These are phyloP conservation scores for Saturnispora hagleri DNA, from an alignment of 805 yeast species.

Conservation along the genomic window DNA sequence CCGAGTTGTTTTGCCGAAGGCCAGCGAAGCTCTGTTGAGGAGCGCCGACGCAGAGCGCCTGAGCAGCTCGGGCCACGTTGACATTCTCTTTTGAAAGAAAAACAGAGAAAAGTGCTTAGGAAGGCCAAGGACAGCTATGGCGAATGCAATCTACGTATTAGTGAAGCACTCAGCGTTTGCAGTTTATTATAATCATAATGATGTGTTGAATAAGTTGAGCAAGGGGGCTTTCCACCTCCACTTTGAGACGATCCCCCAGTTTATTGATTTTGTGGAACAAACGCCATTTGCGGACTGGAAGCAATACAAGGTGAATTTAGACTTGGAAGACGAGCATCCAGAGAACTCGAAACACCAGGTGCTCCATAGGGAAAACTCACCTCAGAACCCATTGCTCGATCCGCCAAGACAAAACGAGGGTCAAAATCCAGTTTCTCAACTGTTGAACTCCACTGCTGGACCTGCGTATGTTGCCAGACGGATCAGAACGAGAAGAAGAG, in stretches of 20 bases:
- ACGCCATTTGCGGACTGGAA: constrained; percentile 6
- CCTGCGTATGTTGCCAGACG: constrained; percentile 8
- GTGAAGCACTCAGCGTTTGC: constrained; percentile 4
- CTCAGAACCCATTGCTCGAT: constrained; percentile 6
- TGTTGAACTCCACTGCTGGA: constrained; percentile 4
- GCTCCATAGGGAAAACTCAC: constrained; percentile 6
- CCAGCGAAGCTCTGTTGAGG: constrained; percentile 2
- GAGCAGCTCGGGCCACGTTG: constrained; percentile 5
- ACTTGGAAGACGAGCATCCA: background rate
- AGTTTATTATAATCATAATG: constrained; percentile 3
- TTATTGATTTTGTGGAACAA: constrained; percentile 3
- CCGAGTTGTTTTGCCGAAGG: background rate
- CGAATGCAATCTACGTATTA: constrained; percentile 3
- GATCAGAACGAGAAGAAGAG: constrained; percentile 7
- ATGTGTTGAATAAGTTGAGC: background rate
- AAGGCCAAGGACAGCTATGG: background rate
- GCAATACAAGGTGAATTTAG: background rate
- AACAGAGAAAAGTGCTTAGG: background rate
- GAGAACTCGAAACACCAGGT: background rate
- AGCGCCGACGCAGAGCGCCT: constrained; percentile 8
- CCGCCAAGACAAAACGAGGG: constrained; percentile 7
- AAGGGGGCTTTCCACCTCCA: constrained; percentile 5
- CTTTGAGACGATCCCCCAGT: constrained; percentile 1
- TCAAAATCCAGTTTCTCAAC: constrained; percentile 5
- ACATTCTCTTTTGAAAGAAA: constrained; percentile 4